Evolutionary conservation across 441 rosid species (phyloP).

Genomic region (Erodium texanum): DNA sequence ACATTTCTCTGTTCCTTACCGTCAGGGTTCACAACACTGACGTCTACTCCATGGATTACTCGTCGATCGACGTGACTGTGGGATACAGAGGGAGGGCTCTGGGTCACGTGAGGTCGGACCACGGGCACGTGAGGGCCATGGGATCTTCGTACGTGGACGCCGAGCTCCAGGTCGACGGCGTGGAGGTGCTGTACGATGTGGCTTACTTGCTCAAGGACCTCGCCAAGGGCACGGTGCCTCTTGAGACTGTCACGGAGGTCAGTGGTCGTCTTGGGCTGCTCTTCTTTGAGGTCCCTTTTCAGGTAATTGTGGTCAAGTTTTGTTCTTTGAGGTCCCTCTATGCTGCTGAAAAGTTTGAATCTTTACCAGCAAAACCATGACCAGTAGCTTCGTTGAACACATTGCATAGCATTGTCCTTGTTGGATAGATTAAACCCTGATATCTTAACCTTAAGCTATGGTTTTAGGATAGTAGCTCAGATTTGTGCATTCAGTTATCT

Average conservation of each 20-base stretch:
- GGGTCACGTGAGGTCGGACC: conserved; percentile 45
- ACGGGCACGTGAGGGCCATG: conserved; percentile 42
- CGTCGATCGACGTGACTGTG: conserved; percentile 37
- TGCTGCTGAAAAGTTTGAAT: too few species aligned
- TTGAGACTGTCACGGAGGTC: conserved; percentile 46
- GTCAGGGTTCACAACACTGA: conserved; percentile 43
- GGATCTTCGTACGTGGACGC: conserved; percentile 47
- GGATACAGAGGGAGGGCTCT: conserved; percentile 41
- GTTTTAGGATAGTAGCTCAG: background rate
- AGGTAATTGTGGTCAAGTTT: conserved; percentile 25
- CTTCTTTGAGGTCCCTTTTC: conserved; percentile 38
- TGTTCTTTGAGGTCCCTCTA: too few species aligned
- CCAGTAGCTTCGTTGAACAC: too few species aligned
- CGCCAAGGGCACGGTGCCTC: conserved; percentile 42
- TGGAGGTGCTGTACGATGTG: conserved; percentile 39
- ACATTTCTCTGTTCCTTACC: conserved; percentile 40
- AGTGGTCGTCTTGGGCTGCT: conserved; percentile 39
- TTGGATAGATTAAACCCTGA: background rate
- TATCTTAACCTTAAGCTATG: background rate
- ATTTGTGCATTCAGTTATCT: too few species aligned
- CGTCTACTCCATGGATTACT: conserved; percentile 45
- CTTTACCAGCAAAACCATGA: too few species aligned
- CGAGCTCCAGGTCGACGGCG: conserved; percentile 35
- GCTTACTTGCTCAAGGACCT: conserved; percentile 43
- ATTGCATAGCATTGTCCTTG: too few species aligned